Conservation (phyloP, 2,329 filamentous ascomycete genomes). For the Hypoxylon sp. region DNA sequence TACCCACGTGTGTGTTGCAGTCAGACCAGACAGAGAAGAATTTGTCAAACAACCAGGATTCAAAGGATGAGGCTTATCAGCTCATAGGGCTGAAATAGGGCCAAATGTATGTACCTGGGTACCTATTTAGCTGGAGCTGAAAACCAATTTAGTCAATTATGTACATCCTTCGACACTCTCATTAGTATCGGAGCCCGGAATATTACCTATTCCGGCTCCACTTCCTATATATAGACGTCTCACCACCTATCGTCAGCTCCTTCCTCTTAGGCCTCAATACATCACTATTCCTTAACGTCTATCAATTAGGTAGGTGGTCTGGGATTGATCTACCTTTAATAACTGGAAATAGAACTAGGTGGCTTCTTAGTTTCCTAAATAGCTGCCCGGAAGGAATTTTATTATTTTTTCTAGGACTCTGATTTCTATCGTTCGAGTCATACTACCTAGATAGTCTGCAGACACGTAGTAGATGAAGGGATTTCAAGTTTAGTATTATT, state of each 20-base stretch:
- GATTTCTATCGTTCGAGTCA: background rate
- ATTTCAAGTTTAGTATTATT: background rate
- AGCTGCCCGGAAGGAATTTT: background rate
- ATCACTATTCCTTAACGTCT: too few species aligned
- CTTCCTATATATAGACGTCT: too few species aligned
- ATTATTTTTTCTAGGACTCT: background rate
- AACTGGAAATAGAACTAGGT: background rate
- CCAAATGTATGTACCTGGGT: conserved; percentile 16
- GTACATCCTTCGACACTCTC: too few species aligned
- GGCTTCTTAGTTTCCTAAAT: background rate
- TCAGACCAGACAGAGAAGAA: background rate
- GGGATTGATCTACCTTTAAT: background rate
- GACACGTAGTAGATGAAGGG: background rate
- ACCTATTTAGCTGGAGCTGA: background rate
- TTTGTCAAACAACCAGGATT: conserved; percentile 15
- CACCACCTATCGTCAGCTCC: too few species aligned
- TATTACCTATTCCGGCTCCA: too few species aligned
- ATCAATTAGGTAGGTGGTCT: too few species aligned
- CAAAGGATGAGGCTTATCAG: conserved; percentile 26
- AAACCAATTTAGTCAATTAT: conserved; percentile 9
- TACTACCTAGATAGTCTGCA: background rate
- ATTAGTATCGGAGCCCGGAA: too few species aligned
- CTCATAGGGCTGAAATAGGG: conserved; percentile 29
- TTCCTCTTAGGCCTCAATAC: too few species aligned
- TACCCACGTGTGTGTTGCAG: conserved; percentile 14